phyloP scores from a whole-genome alignment of 495 filamentous ascomycete genomes.

The Neurospora tetrasperma region DNA sequence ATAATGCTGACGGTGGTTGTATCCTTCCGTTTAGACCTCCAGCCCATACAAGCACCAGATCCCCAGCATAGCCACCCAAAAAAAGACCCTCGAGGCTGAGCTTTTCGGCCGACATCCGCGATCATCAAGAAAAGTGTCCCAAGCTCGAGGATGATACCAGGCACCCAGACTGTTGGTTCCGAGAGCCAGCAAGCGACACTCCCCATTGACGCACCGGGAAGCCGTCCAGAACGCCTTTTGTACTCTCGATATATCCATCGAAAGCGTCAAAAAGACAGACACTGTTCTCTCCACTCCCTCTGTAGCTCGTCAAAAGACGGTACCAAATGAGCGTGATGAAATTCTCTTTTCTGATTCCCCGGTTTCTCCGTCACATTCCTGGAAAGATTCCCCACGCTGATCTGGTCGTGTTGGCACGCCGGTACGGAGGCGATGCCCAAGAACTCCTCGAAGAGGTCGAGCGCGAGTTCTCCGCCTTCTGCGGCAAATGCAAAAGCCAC shows the following conservation, averaged over 20 bases:
- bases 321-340: neutral
- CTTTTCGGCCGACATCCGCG: neutral
- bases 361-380: too few species aligned
- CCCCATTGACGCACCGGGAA: neutral
- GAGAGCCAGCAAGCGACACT: neutral
- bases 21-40: too few species aligned
- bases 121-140: neutral
- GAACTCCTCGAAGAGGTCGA: too few species aligned
- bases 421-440: too few species aligned
- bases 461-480: too few species aligned
- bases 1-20: too few species aligned
- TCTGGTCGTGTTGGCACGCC: too few species aligned
- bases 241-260: neutral
- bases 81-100: neutral
- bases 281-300: neutral
- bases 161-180: neutral
- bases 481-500: too few species aligned
- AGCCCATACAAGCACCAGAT: too few species aligned
- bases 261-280: neutral
- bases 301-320: neutral
- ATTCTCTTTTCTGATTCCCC: neutral
- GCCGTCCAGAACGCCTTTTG: neutral
- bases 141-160: neutral
- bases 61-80: too few species aligned
- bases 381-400: too few species aligned